Evolutionary conservation across 352 stramenopile genomes (phyloP).

Genomic region (Pythium rhizo-oryzae): DNA sequence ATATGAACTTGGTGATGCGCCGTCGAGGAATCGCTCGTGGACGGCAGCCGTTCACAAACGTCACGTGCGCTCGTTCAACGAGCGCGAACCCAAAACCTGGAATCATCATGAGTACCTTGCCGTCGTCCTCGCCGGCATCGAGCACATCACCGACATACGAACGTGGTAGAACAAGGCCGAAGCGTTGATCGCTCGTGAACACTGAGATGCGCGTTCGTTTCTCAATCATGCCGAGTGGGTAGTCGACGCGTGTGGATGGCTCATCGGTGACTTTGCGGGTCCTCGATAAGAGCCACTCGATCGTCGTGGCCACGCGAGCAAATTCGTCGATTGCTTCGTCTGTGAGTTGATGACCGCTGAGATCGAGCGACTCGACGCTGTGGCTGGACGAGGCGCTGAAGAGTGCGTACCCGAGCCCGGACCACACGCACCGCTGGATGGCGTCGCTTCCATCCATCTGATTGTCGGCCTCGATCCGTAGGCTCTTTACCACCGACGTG

Average conservation of each 20-base stretch:
- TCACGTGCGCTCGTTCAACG: neutral
- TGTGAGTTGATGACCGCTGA: neutral
- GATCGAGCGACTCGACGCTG: neutral
- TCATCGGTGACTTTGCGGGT: too few species aligned
- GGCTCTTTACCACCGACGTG: neutral
- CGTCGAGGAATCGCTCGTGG: neutral
- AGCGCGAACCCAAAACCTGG: neutral
- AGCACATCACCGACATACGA: neutral
- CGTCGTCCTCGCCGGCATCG: too few species aligned
- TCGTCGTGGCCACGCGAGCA: too few species aligned
- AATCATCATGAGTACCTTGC: neutral
- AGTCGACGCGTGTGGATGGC: too few species aligned
- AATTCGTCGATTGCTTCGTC: neutral
- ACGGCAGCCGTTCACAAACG: neutral
- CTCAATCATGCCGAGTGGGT: too few species aligned
- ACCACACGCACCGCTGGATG: neutral
- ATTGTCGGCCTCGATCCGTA: neutral
- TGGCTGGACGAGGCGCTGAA: neutral
- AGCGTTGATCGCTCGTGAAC: neutral
- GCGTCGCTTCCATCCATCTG: neutral
- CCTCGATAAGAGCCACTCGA: too few species aligned
- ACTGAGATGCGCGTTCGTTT: too few species aligned
- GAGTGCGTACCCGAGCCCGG: neutral
- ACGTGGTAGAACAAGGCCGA: neutral
- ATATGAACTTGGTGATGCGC: neutral